Conservation (phyloP, 1,139 yeast genomes). For the Nadsonia starkeyi-henricii region DNA sequence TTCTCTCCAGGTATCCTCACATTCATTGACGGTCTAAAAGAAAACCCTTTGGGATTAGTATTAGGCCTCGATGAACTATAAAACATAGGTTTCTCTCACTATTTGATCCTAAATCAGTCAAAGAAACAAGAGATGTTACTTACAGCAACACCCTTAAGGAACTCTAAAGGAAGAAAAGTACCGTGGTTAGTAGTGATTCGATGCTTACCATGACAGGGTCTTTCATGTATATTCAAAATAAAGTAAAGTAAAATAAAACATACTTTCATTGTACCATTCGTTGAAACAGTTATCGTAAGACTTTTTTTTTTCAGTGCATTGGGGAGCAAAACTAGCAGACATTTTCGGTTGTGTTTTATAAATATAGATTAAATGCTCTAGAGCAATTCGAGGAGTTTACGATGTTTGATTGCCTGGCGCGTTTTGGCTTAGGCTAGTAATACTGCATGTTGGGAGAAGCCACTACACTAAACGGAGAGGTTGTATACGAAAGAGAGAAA, state of each 20-base stretch:
- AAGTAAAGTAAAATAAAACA: slow-evolving; percentile 15
- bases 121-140: slow-evolving; percentile 6
- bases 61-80: neutral
- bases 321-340: slow-evolving; percentile 60
- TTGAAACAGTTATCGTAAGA: slow-evolving; percentile 88
- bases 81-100: too few relatives aligned
- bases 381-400: too few relatives aligned
- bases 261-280: slow-evolving; percentile 84
- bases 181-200: neutral
- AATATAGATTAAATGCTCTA: too few relatives aligned
- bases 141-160: slow-evolving; percentile 48
- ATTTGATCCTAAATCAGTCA: too few relatives aligned
- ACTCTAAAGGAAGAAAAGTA: slow-evolving; percentile 25
- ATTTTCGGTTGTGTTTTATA: neutral
- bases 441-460: too few relatives aligned
- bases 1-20: slow-evolving; percentile 77
- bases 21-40: slow-evolving; percentile 45
- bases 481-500: too few relatives aligned
- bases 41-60: slow-evolving; percentile 2
- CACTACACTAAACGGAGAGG: too few relatives aligned
- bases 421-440: too few relatives aligned
- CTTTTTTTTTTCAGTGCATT: slow-evolving; percentile 76
- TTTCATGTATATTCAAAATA: too few relatives aligned
- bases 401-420: too few relatives aligned
- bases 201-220: neutral